These are phyloP conservation scores for Volutella citrinella DNA, from an alignment of 2,329 filamentous ascomycete genomes.

Conservation along the genomic window DNA sequence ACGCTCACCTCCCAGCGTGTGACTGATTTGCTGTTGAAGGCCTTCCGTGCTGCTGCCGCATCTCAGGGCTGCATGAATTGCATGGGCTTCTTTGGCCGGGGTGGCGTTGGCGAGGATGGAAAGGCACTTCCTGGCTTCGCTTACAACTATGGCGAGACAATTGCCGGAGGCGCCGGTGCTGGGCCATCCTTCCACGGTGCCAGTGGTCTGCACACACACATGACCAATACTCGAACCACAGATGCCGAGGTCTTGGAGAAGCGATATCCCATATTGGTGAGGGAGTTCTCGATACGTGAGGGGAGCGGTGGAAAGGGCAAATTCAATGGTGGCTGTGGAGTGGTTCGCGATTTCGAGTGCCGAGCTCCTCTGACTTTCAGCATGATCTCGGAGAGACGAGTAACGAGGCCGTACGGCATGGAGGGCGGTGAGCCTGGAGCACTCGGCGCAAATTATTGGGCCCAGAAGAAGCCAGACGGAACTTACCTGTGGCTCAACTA, in stretches of 20 bases:
- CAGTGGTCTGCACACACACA: conserved; percentile 28
- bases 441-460: conserved; percentile 68
- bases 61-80: conserved; percentile 77
- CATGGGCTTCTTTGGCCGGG: conserved; percentile 70
- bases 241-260: conserved; percentile 31
- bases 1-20: conserved; percentile 30
- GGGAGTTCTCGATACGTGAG: conserved; percentile 24
- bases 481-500: neutral
- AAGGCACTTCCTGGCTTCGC: conserved; percentile 13
- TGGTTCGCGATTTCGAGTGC: conserved; percentile 76
- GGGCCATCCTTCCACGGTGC: conserved; percentile 24
- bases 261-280: conserved; percentile 27
- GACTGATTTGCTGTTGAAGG: conserved; percentile 67
- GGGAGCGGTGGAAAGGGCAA: conserved; percentile 56
- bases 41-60: conserved; percentile 70
- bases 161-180: conserved; percentile 27
- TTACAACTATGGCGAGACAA: conserved; percentile 31
- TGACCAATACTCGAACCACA: conserved; percentile 34
- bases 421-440: conserved; percentile 66
- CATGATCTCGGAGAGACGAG: conserved; percentile 72
- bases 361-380: conserved; percentile 71
- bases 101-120: conserved; percentile 12
- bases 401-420: conserved; percentile 72
- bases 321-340: conserved; percentile 70
- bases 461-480: conserved; percentile 31